These are phyloP conservation scores for Solanum raphanifolium DNA, from an alignment of 257 asterid species.

Conservation along the genomic window DNA sequence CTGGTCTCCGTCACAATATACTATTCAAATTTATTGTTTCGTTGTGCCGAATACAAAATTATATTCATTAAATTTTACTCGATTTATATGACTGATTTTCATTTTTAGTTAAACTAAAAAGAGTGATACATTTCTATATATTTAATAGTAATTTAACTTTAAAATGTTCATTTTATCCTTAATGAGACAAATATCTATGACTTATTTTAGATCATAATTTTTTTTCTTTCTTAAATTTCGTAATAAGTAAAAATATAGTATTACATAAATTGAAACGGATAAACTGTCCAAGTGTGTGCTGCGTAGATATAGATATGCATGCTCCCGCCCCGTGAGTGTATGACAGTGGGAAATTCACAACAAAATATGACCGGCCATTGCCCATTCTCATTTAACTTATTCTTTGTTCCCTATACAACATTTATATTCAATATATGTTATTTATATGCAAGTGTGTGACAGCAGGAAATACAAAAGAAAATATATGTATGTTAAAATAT, in stretches of 20 bases:
- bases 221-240: background rate
- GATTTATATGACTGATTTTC: accelerated
- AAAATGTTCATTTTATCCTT: too few relatives aligned
- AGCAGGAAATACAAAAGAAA: background rate
- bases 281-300: background rate
- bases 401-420: background rate
- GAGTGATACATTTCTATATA: too few relatives aligned
- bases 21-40: background rate
- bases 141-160: too few relatives aligned
- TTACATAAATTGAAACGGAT: too few relatives aligned
- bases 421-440: background rate
- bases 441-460: background rate
- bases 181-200: too few relatives aligned
- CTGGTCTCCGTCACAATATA: background rate
- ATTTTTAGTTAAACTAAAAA: too few relatives aligned
- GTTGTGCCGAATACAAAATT: background rate
- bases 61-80: too few relatives aligned
- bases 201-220: too few relatives aligned
- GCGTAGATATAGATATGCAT: background rate
- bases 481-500: background rate
- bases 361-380: background rate
- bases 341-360: background rate
- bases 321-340: background rate
- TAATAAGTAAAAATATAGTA: too few relatives aligned
- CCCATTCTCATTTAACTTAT: background rate